Percentiles rank a stretch among this genome's conserved stretches.
phyloP scores from a whole-genome alignment of 2,329 filamentous ascomycete genomes.

The Curvularia spicifera region DNA sequence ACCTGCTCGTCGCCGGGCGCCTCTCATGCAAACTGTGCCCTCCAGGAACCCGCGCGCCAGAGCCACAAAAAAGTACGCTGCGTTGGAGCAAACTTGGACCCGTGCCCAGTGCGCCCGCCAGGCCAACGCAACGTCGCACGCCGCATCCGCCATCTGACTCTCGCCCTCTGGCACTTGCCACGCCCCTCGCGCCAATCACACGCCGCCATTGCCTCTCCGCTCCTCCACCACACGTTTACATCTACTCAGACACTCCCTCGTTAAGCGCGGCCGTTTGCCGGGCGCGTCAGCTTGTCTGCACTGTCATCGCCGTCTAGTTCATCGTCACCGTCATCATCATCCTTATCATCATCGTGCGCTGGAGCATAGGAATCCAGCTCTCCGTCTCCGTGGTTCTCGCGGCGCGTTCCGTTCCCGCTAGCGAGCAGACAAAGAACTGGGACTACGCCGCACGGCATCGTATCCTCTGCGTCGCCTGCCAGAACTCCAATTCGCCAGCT shows the following conservation, averaged over 20 bases:
- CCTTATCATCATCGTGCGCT: not conserved
- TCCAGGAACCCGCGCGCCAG: conserved; percentile 19
- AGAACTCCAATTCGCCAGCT: conserved; percentile 7
- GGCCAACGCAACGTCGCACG: conserved; percentile 21
- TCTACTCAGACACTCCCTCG: conserved; percentile 14
- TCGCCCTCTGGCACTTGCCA: conserved; percentile 4
- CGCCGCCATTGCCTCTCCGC: conserved; percentile 9
- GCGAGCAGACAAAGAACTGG: conserved; percentile 32
- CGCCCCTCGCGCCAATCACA: conserved; percentile 22
- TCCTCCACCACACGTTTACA: conserved; percentile 21
- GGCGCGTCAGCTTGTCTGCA: conserved; percentile 8
- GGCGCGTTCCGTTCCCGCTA: conserved; percentile 39
- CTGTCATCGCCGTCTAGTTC: not conserved
- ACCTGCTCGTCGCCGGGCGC: conserved; percentile 15
- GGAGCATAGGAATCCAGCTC: conserved; percentile 18
- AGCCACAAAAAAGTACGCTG: not conserved
- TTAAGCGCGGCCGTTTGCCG: conserved; percentile 28
- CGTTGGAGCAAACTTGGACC: conserved; percentile 6
- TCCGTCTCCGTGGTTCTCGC: conserved; percentile 27
- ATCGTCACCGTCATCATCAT: not conserved
- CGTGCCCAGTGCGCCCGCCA: conserved; percentile 7
- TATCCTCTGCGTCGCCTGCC: conserved; percentile 6
- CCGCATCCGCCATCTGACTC: conserved; percentile 13
- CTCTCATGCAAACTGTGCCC: conserved; percentile 17
- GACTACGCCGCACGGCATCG: conserved; percentile 20